These are phyloP conservation scores for Starmerella apicola DNA, from an alignment of 805 yeast species.

Conservation along the genomic window DNA sequence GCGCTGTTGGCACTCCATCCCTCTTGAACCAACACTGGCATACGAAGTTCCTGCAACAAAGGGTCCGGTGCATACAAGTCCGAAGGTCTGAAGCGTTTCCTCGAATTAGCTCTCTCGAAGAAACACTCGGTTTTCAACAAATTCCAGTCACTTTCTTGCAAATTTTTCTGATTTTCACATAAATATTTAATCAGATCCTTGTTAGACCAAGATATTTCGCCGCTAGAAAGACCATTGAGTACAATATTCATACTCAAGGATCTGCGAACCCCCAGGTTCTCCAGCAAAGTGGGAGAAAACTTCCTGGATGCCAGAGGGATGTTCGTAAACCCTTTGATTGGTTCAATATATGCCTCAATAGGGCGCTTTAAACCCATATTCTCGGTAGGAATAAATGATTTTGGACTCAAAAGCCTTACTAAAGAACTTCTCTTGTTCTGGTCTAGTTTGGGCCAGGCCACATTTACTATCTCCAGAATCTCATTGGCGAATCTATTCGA, in stretches of 20 bases:
- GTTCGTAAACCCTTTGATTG: conserved; percentile 29
- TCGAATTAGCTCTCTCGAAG: conserved; percentile 17
- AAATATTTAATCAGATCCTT: conserved; percentile 29
- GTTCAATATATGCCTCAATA: conserved; percentile 25
- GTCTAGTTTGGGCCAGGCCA: no score
- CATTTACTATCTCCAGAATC: no score
- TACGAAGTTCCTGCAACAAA: conserved; percentile 21
- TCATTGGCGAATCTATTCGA: no score
- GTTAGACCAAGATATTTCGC: conserved; percentile 26
- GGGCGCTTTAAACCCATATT: conserved; percentile 30
- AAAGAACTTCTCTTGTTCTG: no score
- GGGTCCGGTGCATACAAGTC: conserved; percentile 26
- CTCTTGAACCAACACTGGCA: conserved; percentile 24
- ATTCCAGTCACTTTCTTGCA: conserved; percentile 26
- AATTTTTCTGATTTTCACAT: conserved; percentile 19
- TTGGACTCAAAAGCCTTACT: conserved; percentile 8
- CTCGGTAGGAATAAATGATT: conserved; percentile 29
- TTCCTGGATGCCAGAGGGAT: conserved; percentile 25
- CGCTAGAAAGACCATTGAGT: conserved; percentile 24
- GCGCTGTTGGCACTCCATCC: conserved; percentile 22
- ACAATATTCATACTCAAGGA: conserved; percentile 31
- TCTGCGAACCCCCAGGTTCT: conserved; percentile 27
- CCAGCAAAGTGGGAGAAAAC: conserved; percentile 22
- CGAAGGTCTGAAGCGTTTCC: neutral
- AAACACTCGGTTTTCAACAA: conserved; percentile 24